Conservation (phyloP, 768 basidiomycete genomes). For the Leccinum pellstonianum region DNA sequence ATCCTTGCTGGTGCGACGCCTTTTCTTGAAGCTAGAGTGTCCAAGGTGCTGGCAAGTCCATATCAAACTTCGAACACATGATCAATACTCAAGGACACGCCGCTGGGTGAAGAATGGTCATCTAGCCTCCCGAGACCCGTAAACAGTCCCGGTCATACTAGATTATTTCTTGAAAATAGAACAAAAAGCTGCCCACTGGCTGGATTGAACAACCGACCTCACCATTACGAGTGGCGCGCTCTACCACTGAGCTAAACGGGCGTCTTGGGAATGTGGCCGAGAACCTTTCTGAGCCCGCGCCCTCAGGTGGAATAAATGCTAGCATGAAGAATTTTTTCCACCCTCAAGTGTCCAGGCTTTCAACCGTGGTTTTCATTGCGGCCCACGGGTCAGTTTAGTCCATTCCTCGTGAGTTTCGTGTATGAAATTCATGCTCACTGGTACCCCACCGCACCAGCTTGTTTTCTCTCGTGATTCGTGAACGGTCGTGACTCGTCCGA, state of each 20-base stretch:
- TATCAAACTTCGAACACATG: background rate
- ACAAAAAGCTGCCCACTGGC: conserved; percentile 38
- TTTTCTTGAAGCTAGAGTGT: background rate
- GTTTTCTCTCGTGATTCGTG: background rate
- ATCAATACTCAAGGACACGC: background rate
- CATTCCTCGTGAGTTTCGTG: background rate
- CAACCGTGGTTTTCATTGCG: background rate
- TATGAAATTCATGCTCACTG: background rate
- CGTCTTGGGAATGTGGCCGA: background rate
- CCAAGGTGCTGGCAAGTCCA: background rate
- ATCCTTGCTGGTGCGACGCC: too few relatives aligned
- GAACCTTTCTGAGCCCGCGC: background rate
- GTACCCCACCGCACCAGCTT: background rate
- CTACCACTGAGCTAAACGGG: conserved; percentile 12
- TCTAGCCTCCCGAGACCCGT: too few relatives aligned
- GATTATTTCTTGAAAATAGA: too few relatives aligned
- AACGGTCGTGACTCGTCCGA: background rate
- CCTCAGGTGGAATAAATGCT: background rate
- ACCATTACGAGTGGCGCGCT: conserved; percentile 32
- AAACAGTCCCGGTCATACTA: too few relatives aligned
- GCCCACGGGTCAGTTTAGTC: background rate
- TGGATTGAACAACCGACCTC: conserved; percentile 48
- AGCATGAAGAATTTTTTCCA: too few relatives aligned
- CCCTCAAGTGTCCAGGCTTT: background rate
- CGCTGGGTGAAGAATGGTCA: background rate